Conservation (phyloP, 805 yeast species). For the Yamadazyma laniorum region DNA sequence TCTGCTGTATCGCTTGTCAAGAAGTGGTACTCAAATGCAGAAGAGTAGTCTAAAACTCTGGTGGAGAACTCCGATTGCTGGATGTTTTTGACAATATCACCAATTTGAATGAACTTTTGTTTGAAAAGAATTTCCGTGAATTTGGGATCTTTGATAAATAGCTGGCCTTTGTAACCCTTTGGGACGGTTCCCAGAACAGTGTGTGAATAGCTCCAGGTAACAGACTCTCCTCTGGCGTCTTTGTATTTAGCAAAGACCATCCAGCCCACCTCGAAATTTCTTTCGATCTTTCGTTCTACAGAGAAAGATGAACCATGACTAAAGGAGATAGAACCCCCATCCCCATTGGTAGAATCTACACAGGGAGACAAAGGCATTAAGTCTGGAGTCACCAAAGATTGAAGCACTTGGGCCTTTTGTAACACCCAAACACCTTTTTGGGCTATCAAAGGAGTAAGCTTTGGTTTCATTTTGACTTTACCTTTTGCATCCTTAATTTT, state of each 20-base stretch:
- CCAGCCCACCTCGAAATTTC: constrained; percentile 8
- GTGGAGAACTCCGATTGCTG: not conserved
- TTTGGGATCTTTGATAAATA: constrained; percentile 11
- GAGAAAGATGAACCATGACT: constrained; percentile 7
- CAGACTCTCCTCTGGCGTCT: constrained; percentile 3
- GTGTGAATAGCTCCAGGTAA: constrained; percentile 6
- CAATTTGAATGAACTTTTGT: constrained; percentile 1
- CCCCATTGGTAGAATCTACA: constrained; percentile 14
- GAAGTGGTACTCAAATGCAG: constrained; percentile 10
- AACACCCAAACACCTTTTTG: constrained; percentile 5
- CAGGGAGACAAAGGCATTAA: constrained; percentile 17
- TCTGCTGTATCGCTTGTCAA: constrained; percentile 3
- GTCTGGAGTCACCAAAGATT: constrained; percentile 7
- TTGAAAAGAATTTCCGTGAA: constrained; percentile 3
- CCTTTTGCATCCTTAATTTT: too few relatives aligned
- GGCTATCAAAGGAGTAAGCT: not conserved
- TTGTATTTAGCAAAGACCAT: constrained; percentile 4
- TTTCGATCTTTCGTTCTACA: constrained; percentile 2
- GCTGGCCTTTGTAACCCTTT: constrained; percentile 11
- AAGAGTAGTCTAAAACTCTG: constrained; percentile 3
- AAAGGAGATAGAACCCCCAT: constrained; percentile 16
- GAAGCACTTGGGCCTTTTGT: constrained; percentile 8
- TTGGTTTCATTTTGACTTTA: constrained; percentile 5
- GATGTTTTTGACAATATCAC: not conserved
- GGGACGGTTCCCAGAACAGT: constrained; percentile 11